Evolutionary conservation across 2,329 filamentous ascomycete genomes (phyloP), one percentile per base, ranked within the genome.

Genomic region (Fusarium proliferatum): DNA sequence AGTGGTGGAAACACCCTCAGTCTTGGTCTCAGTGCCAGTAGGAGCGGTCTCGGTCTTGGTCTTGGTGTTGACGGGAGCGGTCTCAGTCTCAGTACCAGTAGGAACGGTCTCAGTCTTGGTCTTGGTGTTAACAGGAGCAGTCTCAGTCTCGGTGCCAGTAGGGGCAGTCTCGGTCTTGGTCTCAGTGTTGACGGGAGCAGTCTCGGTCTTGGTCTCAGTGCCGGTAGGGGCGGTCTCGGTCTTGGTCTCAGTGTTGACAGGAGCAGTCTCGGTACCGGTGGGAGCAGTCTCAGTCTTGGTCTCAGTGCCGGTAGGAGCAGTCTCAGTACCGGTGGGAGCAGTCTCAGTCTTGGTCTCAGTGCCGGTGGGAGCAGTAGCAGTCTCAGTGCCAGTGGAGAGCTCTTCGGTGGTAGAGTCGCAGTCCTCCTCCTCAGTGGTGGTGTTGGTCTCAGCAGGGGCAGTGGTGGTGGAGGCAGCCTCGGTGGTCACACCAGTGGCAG

Each of bases 351-450:
- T 58, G 52, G 36, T 57, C 13, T 39, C 38, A 7, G 64, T 65
- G 9, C 21, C 26, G 9, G 17, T 61, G 21, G 21, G 41, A 30
- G 15, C 55, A 41, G 68, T 55, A 38, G 66, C 62, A n/a, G 30
- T 45, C 19, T 39, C 64, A 16, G 72, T 74, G 1, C 48, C 64
- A 19, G 61, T 53, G 15, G 57, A 53, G 55, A 26, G 23, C 17
- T 26, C 51, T 28, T 59, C 64, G 2, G 73, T 75, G 26, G 34
- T 30, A 19, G 61, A 39, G 53, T 38, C 42, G 5, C 61, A 26
- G 68, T 65, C 28, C 38, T 56, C 28, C 38, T 56, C 53, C 53
- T 51, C 65, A 15, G 75, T 61, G 36, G 64, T 55, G n/a, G 64
- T 69, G 19, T 28, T 61, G 19, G 69, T 60, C 9, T 52, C 55